Evolutionary conservation across 306 rosid species (phyloP).

Genomic region (Citrullus mucosospermus): DNA sequence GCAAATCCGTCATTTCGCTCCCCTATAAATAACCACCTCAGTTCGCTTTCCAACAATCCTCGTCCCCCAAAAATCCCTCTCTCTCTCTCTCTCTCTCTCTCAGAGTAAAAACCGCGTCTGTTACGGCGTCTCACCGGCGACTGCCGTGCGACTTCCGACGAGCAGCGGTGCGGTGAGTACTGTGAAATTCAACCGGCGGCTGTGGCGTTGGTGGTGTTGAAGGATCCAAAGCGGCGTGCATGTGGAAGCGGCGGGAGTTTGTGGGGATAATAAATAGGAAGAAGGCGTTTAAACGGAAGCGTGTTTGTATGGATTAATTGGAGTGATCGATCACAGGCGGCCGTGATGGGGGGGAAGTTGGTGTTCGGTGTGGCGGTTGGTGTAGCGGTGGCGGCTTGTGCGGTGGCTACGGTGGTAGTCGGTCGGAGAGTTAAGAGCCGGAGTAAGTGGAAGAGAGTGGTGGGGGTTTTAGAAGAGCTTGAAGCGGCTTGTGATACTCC

Average conservation of each 20-base stretch:
- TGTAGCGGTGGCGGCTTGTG: slow-evolving; percentile 61
- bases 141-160: not conserved
- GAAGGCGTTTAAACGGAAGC: slow-evolving; percentile 30
- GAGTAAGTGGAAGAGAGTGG: slow-evolving; percentile 63
- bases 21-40: slow-evolving; percentile 33
- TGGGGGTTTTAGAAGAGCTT: slow-evolving; percentile 51
- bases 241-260: slow-evolving; percentile 61
- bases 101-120: not conserved
- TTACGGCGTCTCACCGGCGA: slow-evolving; percentile 26
- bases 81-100: not conserved
- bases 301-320: slow-evolving; percentile 34
- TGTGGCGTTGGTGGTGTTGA: not conserved
- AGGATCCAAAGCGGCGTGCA: slow-evolving; percentile 26
- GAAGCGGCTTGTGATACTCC: slow-evolving; percentile 61
- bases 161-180: not conserved
- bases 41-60: slow-evolving; percentile 32
- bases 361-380: slow-evolving; percentile 46
- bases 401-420: slow-evolving; percentile 68
- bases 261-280: slow-evolving; percentile 17
- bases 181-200: not conserved
- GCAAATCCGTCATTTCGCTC: slow-evolving; percentile 15
- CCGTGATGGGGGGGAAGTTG: slow-evolving; percentile 47
- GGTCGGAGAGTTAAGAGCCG: slow-evolving; percentile 60
- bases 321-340: slow-evolving; percentile 10
- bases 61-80: not conserved